Base-by-base conservation (phyloP, 192 early-diverging fungal species). In the Coemansia sp. region DNA sequence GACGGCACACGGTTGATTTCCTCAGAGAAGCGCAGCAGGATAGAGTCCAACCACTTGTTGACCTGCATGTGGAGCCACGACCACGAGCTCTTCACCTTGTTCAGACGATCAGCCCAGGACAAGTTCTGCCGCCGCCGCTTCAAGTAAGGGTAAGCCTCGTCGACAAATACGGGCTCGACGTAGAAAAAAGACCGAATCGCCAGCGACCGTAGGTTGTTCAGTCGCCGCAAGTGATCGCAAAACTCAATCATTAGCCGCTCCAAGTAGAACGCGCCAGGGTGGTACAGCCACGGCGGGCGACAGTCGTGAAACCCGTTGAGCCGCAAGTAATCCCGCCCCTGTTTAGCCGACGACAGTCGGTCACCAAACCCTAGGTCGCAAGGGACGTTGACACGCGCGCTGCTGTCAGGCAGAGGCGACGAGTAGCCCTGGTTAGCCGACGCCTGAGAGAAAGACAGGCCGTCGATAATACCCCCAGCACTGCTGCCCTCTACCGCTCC, bases 191-290 rank as follows among this genome's bases (percentile, higher is more conserved):
- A 77, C 16, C 82, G 77, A 38, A 74, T 77, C 0, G 77, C 77
- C 47, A 79, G 69, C 11, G 82, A 63, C 7, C 82, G 82, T 71
- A 84, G 74, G 55, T 57, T 84, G 72, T 84, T 84, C 54, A 84
- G 71, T 12, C 82, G 67, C 34, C 82, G 65, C 68, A 84, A 51
- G 52, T 84, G 82, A 47, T 79, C 82, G 68, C 82, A 84, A 63
- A 79, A 84, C 74, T 84, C 82, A 55, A 84, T 72, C 82, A 84
- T 84, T 57, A 84, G 65, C 22, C 82, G 82, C 77, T 84, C 82
- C 31, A 79, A 63, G 47, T 84, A 84, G 34, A 84, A 84, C 9
- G 77, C 77, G 3, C 82, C 77, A 7, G 77, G 68, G 10, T 70
- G 82, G 59, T 77, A 84, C 61, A 66, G 65, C 82, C 82, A 84